Conservation (phyloP, 805 yeast genomes). For the Ogataea pini region DNA sequence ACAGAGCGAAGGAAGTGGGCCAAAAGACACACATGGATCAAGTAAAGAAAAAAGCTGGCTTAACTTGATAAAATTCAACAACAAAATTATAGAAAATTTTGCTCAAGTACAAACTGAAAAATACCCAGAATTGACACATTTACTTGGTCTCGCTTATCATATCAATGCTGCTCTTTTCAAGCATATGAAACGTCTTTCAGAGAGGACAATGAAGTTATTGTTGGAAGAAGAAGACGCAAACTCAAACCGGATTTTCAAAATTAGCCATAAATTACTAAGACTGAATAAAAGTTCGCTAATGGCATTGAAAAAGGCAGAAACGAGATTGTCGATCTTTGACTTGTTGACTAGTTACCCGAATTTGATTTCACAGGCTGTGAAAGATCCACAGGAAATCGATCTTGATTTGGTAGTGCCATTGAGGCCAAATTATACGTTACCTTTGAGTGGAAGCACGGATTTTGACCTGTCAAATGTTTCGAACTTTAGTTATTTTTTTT, state of each 20-base stretch:
- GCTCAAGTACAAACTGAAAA: conserved; percentile 5
- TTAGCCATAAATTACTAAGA: conserved; percentile 17
- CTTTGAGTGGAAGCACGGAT: conserved; percentile 11
- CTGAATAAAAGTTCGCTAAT: conserved; percentile 14
- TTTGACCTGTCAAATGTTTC: conserved; percentile 15
- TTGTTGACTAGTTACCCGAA: conserved; percentile 20
- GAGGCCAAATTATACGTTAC: conserved; percentile 11
- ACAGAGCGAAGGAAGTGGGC: neutral
- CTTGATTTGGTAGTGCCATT: conserved; percentile 5
- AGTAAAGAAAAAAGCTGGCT: conserved; percentile 24
- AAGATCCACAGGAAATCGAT: conserved; percentile 4
- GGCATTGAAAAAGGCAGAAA: conserved; percentile 22
- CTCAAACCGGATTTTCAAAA: conserved; percentile 1
- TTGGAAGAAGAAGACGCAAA: conserved; percentile 8
- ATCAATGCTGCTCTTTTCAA: conserved; percentile 13
- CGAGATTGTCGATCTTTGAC: conserved; percentile 14
- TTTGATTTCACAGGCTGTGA: conserved; percentile 12
- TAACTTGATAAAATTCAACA: conserved; percentile 18
- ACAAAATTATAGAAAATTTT: conserved; percentile 27
- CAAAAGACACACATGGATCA: neutral
- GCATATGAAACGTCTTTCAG: conserved; percentile 8
- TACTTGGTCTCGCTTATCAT: conserved; percentile 14
- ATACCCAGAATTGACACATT: conserved; percentile 2
- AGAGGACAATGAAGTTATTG: conserved; percentile 1
- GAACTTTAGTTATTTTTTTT: conserved; percentile 25